A percentile compares a stretch with the other conserved stretches of the same genome.
Evolutionary conservation across 345 rosid species (phyloP).

Genomic region (Ricinus communis): DNA sequence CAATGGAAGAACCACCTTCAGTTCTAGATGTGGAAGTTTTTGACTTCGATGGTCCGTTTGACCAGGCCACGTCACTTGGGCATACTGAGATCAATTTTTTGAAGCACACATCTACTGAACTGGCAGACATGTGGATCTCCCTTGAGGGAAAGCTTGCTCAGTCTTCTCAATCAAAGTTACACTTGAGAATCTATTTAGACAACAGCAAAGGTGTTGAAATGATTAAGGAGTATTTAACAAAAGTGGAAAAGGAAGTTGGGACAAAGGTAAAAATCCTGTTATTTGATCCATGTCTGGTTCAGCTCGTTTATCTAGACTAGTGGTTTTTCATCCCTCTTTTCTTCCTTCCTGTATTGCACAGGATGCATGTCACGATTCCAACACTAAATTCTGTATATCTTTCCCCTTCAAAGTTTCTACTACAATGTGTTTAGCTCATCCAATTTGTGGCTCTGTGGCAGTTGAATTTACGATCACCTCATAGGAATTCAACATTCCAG

Average conservation of each 20-base stretch:
- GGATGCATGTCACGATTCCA: not conserved
- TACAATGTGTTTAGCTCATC: conserved; percentile 15
- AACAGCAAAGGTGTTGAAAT: conserved; percentile 76
- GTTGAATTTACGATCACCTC: conserved; percentile 80
- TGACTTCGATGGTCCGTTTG: conserved; percentile 92
- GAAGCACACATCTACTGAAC: conserved; percentile 67
- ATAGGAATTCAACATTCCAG: conserved; percentile 71
- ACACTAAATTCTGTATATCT: not conserved
- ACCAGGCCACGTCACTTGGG: conserved; percentile 82
- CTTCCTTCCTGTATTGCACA: not conserved
- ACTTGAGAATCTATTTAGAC: conserved; percentile 71
- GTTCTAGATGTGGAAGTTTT: conserved; percentile 84
- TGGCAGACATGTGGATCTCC: conserved; percentile 73
- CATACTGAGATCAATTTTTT: conserved; percentile 83
- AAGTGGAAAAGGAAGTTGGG: conserved; percentile 92
- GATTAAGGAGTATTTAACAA: conserved; percentile 68
- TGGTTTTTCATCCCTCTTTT: not conserved
- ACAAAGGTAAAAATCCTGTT: conserved; percentile 57
- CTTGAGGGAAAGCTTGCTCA: conserved; percentile 83
- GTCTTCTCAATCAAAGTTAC: conserved; percentile 79
- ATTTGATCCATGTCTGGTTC: not conserved
- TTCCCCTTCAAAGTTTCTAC: not conserved
- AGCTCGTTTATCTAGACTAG: not conserved
- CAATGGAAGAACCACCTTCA: conserved; percentile 93
- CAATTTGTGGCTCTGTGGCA: conserved; percentile 31